Conservation (phyloP, 306 rosid species). For the Styphnolobium japonicum region DNA sequence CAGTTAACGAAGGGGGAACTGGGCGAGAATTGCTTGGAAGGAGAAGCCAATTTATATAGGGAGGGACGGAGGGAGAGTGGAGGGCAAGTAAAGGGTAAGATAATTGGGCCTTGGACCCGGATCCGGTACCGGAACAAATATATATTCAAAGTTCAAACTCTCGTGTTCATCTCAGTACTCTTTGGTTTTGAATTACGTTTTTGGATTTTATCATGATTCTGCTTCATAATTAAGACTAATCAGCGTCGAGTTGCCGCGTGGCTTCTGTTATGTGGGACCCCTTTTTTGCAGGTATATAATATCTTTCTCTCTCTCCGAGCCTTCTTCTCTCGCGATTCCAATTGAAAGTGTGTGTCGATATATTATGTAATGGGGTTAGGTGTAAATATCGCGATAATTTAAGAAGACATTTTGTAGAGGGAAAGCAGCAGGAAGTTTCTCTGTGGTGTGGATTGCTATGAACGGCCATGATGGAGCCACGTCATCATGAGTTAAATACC, state of each 20-base stretch:
- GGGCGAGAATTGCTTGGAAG: conserved; percentile 77
- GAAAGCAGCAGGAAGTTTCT: conserved; percentile 34
- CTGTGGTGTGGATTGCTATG: not conserved
- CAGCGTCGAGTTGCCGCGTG: conserved; percentile 82
- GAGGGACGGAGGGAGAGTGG: conserved; percentile 1
- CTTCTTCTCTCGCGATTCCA: not conserved
- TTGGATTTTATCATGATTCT: not conserved
- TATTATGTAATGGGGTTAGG: not conserved
- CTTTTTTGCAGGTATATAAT: not conserved
- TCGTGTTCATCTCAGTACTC: conserved; percentile 6
- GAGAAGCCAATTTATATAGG: conserved; percentile 43
- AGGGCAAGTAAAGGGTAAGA: not conserved
- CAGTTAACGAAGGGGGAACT: conserved; percentile 30
- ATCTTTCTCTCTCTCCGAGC: not conserved
- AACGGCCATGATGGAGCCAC: conserved; percentile 18
- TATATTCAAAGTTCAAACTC: conserved; percentile 20
- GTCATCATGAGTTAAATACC: not conserved
- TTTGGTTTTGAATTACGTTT: not conserved
- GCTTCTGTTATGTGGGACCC: conserved; percentile 11
- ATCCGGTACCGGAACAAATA: conserved; percentile 8
- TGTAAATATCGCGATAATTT: not conserved
- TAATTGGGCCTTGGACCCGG: conserved; percentile 41
- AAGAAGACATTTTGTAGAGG: not conserved
- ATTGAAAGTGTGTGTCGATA: not conserved
- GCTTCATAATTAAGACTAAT: not conserved